These are phyloP conservation scores for Xylaria nigripes DNA, from an alignment of 495 filamentous ascomycete species.

Conservation along the genomic window DNA sequence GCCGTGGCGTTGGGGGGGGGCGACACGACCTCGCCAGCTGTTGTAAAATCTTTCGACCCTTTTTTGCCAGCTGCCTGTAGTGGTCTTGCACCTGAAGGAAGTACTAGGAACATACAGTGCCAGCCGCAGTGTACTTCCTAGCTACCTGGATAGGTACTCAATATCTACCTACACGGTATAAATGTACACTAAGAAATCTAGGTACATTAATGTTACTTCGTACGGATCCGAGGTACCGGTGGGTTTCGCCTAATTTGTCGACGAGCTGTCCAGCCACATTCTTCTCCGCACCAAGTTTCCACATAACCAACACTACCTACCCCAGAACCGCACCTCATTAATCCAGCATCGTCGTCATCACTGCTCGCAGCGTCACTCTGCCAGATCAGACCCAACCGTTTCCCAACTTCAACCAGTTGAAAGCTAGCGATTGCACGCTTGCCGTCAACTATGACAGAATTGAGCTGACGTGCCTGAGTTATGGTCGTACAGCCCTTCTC, in stretches of 20 bases:
- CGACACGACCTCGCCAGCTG: no score
- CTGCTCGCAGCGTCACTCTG: not conserved
- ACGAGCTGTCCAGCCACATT: not conserved
- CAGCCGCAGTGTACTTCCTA: no score
- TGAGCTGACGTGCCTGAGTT: not conserved
- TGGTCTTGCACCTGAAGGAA: no score
- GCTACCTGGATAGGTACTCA: no score
- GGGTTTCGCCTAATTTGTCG: not conserved
- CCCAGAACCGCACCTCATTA: slow-evolving; percentile 7
- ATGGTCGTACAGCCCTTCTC: not conserved
- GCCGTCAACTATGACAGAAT: not conserved
- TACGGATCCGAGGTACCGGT: no score
- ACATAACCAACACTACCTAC: not conserved
- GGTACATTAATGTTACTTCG: no score
- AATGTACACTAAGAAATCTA: no score
- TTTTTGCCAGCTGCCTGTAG: no score
- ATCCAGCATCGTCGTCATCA: slow-evolving; percentile 3
- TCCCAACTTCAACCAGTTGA: not conserved
- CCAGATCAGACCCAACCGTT: not conserved
- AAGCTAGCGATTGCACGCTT: not conserved
- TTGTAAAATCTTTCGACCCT: no score
- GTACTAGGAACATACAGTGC: no score
- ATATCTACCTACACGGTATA: no score
- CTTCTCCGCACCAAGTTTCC: not conserved
- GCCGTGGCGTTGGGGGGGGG: no score